Percentiles rank a stretch among this genome's conserved stretches.
These are phyloP conservation scores for Amaranthus tricolor DNA, from an alignment of 179 eudicot species.

Conservation along the genomic window DNA sequence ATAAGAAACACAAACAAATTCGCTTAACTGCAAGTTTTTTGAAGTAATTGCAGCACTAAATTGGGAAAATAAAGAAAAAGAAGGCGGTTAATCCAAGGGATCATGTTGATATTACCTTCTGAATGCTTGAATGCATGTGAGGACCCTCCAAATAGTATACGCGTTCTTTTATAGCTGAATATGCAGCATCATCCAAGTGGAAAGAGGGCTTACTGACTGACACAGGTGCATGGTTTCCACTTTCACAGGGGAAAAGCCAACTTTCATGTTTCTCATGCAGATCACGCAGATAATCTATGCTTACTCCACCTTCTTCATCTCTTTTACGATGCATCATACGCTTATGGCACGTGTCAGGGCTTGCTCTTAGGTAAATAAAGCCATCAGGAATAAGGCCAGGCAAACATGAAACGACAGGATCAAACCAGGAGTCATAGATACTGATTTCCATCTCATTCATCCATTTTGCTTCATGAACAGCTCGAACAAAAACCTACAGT, in stretches of 20 bases:
- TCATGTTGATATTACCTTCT: conserved; percentile 44
- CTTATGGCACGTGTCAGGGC: conserved; percentile 94
- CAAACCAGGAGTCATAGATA: conserved; percentile 97
- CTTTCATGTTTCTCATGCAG: conserved; percentile 94
- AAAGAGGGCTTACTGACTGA: conserved; percentile 61
- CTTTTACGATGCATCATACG: conserved; percentile 83
- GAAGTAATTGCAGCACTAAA: not conserved
- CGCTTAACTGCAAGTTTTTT: not conserved
- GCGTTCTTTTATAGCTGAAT: conserved; percentile 69
- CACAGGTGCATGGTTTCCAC: conserved; percentile 67
- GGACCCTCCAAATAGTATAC: conserved; percentile 79
- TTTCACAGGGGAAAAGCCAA: conserved; percentile 78
- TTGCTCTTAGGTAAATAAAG: conserved; percentile 93
- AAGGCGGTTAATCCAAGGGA: not conserved
- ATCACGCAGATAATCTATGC: conserved; percentile 74
- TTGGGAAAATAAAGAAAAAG: not conserved
- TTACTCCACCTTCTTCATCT: conserved; percentile 86
- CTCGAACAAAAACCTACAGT: conserved; percentile 87
- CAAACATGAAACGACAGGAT: conserved; percentile 84
- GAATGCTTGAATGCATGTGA: conserved; percentile 90
- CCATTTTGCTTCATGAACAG: conserved; percentile 99
- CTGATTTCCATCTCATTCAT: conserved; percentile 99
- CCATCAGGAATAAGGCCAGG: conserved; percentile 96
- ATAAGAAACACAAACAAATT: not conserved
- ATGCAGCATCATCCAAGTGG: conserved; percentile 47